Base-by-base conservation (phyloP, 2,329 filamentous ascomycete species). In the Beauveria rudraprayagi region DNA sequence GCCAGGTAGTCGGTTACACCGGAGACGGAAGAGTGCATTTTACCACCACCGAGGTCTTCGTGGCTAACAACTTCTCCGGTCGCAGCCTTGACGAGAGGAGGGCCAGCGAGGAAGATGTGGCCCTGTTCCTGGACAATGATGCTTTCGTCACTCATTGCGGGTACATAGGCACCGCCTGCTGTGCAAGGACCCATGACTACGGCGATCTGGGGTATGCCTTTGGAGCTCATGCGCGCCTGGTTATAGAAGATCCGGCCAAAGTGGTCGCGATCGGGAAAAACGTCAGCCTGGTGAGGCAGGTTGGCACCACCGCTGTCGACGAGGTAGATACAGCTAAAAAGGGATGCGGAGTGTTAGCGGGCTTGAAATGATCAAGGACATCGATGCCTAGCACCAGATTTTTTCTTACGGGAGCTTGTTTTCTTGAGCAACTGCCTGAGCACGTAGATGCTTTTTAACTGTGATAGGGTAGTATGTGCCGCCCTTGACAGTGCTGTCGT, bases 181-280 rank as follows among this genome's bases (percentile, higher is more conserved):
- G 94, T 99, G 76, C 94, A 99, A 48, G 93, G 90, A 0, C 93
- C 93, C 93, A 99, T 97, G 52, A 99, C 93, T 2, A 97, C 91
- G 10, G 91, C 88, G 67, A 99, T 89, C 71, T 97, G 93, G 1
- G 93, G 93, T 64, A 97, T 96, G 5, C 92, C 91, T 66, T 87
- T 77, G 2, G 89, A 83, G 67, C 90, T 94, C 92, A 97, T 96
- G 69, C 91, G 83, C 3, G 94, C 93, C 75, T 99, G 93, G 77
- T 99, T 97, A 81, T 89, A 99, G 80, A 99, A 99, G 72, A 97
- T 96, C 66, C 93, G 90, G 41, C 93, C 92, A 71, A 99, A 97
- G 74, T 97, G 93, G 60, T 97, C 91, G 66, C 87, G 83, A 73
- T 97, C 93, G 1, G 93, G 94, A 73, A 99, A 97, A 61, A 97